Base-by-base conservation (phyloP, 371 early-diverging fungal genomes). In the Apophysomyces ossiformis region DNA sequence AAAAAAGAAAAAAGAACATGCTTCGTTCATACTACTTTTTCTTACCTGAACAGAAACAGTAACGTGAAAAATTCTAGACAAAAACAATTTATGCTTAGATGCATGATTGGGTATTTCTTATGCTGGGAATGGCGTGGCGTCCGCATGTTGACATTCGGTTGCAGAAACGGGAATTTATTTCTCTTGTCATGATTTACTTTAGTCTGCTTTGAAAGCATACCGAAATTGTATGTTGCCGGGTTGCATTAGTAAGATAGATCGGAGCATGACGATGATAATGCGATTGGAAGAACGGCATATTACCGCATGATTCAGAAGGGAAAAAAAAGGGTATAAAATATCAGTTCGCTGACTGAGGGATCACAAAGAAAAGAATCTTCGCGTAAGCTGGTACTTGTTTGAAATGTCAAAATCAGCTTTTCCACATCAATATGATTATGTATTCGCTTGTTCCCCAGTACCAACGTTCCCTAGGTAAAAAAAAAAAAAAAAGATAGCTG, bases 341-440 rank as follows among this genome's bases (percentile, higher is more conserved):
- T 26, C 32, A 1, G 32, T 26, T 26, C 32, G 32, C 35, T 39
- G 35, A 41, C 6, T 39, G 37, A 8, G 61, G 43, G 18, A 59
- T 18, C 46, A 35, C 37, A 38, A 21, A 18, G 47, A 47, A 38
- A 21, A 18, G 47, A 47, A 50, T 50, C 54, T 50, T 26, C 21
- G 54, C 54, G 21, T 21, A 18, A 7, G 7, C 11, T 26, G 5
- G 16, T 50, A 21, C 16, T 50, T 9, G 7, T 21, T 50, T 26
- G 21, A 26, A 21, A 50, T 50, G 54, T 50, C 60, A 64, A 57
- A 57, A 57, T 12, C 15, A 21, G 46, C 43, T 9, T 36, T 57
- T n/a, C 26, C 58, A 65, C 66, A 65, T 47, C 58, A 38, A 7
- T 65, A 65, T 37, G 60, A 65, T 39, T 65, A 65, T 38, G 60